Percentiles rank a stretch among this genome's conserved stretches.
phyloP scores from a whole-genome alignment of 257 asterid genomes.

The Nicotiana obtusifolia region DNA sequence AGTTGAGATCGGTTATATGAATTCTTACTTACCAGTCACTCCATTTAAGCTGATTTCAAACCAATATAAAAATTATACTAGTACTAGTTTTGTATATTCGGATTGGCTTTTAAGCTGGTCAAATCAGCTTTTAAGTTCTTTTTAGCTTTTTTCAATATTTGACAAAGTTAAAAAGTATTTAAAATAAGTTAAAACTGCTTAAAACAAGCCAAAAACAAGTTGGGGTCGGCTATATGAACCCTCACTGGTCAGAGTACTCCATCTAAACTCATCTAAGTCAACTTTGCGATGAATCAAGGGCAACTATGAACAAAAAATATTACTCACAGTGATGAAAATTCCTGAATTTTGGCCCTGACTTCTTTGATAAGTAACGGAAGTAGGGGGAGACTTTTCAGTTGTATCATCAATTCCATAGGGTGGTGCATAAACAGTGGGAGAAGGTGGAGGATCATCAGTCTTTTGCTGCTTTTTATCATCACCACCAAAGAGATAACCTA shows the following conservation, averaged over 20 bases:
- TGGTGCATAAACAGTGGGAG: constrained; percentile 30
- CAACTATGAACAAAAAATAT: not conserved
- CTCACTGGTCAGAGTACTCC: no score
- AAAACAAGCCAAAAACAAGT: no score
- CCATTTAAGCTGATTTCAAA: no score
- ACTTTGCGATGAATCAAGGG: not conserved
- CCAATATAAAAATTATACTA: no score
- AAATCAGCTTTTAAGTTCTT: no score
- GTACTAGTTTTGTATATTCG: no score
- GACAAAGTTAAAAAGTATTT: no score
- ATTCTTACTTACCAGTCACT: not conserved
- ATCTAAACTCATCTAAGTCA: no score
- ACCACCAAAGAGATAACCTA: constrained; percentile 55
- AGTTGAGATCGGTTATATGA: not conserved
- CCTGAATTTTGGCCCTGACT: constrained; percentile 37
- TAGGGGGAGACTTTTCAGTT: constrained; percentile 4
- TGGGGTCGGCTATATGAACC: no score
- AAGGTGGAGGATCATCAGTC: constrained; percentile 23
- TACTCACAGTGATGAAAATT: constrained; percentile 38
- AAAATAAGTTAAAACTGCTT: no score
- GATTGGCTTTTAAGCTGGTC: no score
- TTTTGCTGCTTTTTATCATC: constrained; percentile 36
- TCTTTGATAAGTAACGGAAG: constrained; percentile 15
- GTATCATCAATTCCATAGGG: constrained; percentile 42
- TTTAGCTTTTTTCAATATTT: no score